Evolutionary conservation across 2,329 filamentous ascomycete species (phyloP).

Genomic region (Fusarium veterinarium): DNA sequence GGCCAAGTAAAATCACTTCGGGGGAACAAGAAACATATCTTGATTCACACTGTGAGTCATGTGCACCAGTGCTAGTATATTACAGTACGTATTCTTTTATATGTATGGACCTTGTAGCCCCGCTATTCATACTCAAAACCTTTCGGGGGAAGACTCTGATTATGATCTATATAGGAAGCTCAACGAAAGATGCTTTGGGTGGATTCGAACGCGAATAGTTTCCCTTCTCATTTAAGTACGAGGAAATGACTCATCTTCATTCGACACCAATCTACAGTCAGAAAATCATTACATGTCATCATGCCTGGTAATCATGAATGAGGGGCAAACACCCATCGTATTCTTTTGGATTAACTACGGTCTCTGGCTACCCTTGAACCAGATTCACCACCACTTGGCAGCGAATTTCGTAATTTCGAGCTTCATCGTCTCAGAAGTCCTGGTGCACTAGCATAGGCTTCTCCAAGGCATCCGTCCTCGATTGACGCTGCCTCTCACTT

Average conservation of each 20-base stretch:
- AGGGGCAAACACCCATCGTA: slow-evolving; percentile 35
- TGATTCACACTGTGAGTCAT: not conserved
- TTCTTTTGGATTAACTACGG: slow-evolving; percentile 44
- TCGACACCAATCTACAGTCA: not conserved
- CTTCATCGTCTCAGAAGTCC: slow-evolving; percentile 41
- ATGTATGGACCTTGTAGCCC: not conserved
- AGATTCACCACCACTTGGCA: slow-evolving; percentile 45
- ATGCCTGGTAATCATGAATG: slow-evolving; percentile 21
- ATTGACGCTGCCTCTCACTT: slow-evolving; percentile 36
- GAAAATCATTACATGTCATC: not conserved
- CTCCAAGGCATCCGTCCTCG: slow-evolving; percentile 31
- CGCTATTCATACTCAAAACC: not conserved
- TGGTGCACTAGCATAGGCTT: slow-evolving; percentile 46
- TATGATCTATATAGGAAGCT: not conserved
- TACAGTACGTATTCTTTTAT: not conserved
- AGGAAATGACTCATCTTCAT: not conserved
- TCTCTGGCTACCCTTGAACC: slow-evolving; percentile 34
- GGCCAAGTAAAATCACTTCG: not conserved
- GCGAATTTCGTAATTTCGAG: slow-evolving; percentile 42
- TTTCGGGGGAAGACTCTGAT: not conserved
- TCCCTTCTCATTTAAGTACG: not conserved
- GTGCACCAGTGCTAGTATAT: not conserved
- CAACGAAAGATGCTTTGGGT: not conserved
- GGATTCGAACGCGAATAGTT: not conserved
- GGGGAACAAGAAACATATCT: not conserved